Evolutionary conservation across 2,329 filamentous ascomycete species (phyloP).

Genomic region (Colletotrichum eremochloae): DNA sequence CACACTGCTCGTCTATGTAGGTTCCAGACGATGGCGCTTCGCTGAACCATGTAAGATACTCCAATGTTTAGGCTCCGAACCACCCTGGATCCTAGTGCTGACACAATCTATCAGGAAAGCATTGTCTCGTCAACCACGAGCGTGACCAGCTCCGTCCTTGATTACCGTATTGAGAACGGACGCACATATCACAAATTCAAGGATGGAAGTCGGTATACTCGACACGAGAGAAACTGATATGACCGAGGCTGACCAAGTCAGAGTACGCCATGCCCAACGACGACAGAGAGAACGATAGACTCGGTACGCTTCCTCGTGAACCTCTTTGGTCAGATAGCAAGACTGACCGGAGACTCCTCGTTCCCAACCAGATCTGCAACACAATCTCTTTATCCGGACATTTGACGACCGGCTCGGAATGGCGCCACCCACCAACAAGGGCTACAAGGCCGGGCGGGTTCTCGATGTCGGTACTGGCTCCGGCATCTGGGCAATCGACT

Average conservation of each 20-base stretch:
- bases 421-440: conserved; percentile 44
- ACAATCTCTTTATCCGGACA: conserved; percentile 51
- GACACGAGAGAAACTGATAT: no score
- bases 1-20: background rate
- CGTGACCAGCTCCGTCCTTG: conserved; percentile 44
- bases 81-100: background rate
- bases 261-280: conserved; percentile 33
- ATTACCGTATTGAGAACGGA: conserved; percentile 48
- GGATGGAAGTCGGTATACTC: conserved; percentile 42
- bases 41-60: background rate
- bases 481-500: conserved; percentile 47
- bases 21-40: background rate
- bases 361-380: conserved; percentile 49
- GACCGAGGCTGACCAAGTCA: background rate
- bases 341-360: background rate
- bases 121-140: conserved; percentile 43
- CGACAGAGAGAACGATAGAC: conserved; percentile 26
- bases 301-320: conserved; percentile 3
- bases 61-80: background rate
- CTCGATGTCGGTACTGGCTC: conserved; percentile 47
- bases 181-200: conserved; percentile 49
- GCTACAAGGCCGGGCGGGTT: conserved; percentile 32
- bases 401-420: conserved; percentile 49
- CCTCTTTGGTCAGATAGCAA: background rate
- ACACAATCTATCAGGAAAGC: background rate